These are phyloP conservation scores for Dionaea muscipula DNA, from an alignment of 179 eudicot genomes.

Conservation along the genomic window DNA sequence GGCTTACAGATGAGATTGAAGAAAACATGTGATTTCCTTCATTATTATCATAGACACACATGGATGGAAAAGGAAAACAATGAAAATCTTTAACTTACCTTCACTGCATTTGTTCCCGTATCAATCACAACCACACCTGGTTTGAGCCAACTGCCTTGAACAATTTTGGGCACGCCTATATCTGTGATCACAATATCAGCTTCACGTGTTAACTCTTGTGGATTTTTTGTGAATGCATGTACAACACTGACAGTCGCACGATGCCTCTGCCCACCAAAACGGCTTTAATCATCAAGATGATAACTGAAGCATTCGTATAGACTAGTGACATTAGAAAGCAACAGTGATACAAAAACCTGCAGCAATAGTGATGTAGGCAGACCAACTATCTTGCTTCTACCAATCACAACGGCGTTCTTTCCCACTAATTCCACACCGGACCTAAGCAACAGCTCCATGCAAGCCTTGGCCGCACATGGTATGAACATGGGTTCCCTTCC, in stretches of 20 bases:
- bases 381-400: constrained; percentile 45
- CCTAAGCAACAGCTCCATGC: constrained; percentile 34
- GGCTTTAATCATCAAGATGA: constrained; percentile 4
- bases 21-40: no score
- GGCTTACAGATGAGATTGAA: no score
- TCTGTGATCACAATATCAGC: constrained; percentile 47
- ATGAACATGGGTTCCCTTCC: constrained; percentile 42
- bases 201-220: constrained; percentile 31
- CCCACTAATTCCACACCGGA: constrained; percentile 30
- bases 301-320: background rate
- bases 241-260: constrained; percentile 41
- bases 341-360: constrained; percentile 22
- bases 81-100: constrained; percentile 18
- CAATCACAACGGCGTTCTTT: constrained; percentile 40
- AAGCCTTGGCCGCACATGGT: constrained; percentile 46
- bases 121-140: constrained; percentile 45
- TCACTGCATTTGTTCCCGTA: constrained; percentile 33
- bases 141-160: constrained; percentile 47
- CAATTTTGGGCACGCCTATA: constrained; percentile 39
- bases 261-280: constrained; percentile 34
- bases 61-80: background rate
- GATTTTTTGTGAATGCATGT: constrained; percentile 40
- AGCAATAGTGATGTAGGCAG: constrained; percentile 38
- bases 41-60: no score
- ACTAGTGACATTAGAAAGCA: background rate